phyloP scores from a whole-genome alignment of 306 rosid species.

The Pterocarpus santalinus region DNA sequence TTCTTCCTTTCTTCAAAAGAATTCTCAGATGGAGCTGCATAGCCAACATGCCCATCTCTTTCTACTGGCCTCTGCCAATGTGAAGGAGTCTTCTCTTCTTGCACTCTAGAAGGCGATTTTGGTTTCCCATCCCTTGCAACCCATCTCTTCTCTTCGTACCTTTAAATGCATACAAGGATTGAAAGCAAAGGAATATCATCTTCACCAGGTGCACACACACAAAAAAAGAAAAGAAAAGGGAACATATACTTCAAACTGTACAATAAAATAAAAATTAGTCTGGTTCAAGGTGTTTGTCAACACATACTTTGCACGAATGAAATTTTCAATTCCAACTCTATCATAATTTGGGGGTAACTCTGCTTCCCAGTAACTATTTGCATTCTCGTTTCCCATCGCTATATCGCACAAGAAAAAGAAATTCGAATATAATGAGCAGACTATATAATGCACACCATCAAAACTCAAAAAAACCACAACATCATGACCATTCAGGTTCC shows the following conservation, averaged over 20 bases:
- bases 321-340: slow-evolving; percentile 99
- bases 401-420: slow-evolving; percentile 41
- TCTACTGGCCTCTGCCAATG: slow-evolving; percentile 81
- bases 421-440: slow-evolving; percentile 43
- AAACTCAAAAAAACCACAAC: slow-evolving; percentile 37
- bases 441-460: slow-evolving; percentile 36
- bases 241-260: slow-evolving; percentile 20
- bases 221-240: neutral
- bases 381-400: slow-evolving; percentile 99
- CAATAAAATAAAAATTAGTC: slow-evolving; percentile 36
- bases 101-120: slow-evolving; percentile 69
- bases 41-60: slow-evolving; percentile 60
- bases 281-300: slow-evolving; percentile 44
- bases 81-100: slow-evolving; percentile 69
- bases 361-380: slow-evolving; percentile 97
- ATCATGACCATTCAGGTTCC: slow-evolving; percentile 11
- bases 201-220: slow-evolving; percentile 37
- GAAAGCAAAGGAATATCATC: neutral
- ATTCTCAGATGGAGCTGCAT: slow-evolving; percentile 65
- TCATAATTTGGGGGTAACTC: slow-evolving; percentile 97
- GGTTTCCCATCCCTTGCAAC: slow-evolving; percentile 77
- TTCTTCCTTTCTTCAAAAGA: slow-evolving; percentile 71
- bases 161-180: slow-evolving; percentile 48
- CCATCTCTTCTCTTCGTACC: slow-evolving; percentile 99
- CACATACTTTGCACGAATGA: slow-evolving; percentile 98